phyloP scores from a whole-genome alignment of 768 basidiomycete genomes.

The Boletus reticulatus region DNA sequence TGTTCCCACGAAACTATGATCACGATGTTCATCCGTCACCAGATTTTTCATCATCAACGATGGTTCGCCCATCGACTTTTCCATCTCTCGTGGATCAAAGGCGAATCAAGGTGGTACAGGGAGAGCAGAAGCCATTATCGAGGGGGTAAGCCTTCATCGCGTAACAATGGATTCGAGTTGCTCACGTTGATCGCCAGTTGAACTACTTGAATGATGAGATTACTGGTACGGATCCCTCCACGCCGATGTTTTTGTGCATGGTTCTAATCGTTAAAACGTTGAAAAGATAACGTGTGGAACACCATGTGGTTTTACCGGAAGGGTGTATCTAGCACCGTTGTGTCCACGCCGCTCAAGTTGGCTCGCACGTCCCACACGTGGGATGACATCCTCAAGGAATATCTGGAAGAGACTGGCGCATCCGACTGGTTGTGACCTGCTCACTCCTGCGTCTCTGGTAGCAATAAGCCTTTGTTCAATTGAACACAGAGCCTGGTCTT shows the following conservation, averaged over 20 bases:
- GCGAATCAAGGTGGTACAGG: neutral
- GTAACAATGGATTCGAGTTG: neutral
- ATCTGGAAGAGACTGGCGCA: neutral
- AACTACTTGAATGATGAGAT: neutral
- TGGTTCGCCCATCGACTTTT: conserved; percentile 5
- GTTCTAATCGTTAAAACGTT: neutral
- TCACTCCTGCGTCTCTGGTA: no score
- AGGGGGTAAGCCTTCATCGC: neutral
- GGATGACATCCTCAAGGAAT: neutral
- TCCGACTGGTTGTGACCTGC: no score
- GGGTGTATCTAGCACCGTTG: neutral
- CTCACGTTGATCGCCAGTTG: neutral
- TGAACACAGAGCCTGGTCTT: no score
- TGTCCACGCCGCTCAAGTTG: neutral
- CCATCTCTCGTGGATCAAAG: neutral
- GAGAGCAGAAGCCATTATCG: neutral
- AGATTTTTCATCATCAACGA: conserved; percentile 9
- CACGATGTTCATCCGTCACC: neutral
- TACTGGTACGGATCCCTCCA: neutral
- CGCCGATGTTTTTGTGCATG: neutral
- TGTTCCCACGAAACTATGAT: no score
- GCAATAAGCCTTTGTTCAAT: no score
- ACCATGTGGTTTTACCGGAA: conserved; percentile 7
- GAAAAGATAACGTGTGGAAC: conserved; percentile 9
- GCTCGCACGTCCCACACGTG: neutral